phyloP scores from a whole-genome alignment of 2,329 filamentous ascomycete genomes.

The Xylaria sp. region DNA sequence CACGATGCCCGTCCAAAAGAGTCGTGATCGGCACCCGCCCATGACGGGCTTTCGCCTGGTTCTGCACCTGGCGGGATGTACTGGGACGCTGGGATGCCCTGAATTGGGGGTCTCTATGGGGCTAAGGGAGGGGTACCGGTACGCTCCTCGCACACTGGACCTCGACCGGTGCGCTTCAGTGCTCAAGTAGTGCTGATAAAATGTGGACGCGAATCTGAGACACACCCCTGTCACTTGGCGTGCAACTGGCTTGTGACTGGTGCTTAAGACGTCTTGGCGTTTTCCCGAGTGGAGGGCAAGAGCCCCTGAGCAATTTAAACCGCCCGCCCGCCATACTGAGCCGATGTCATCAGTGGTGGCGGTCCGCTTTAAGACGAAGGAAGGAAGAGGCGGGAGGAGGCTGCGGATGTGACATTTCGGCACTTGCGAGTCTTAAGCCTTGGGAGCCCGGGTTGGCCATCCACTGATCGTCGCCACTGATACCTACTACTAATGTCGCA shows the following conservation, averaged over 20 bases:
- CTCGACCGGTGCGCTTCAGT: not conserved
- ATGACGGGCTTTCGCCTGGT: slow-evolving; percentile 44
- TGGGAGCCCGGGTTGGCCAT: slow-evolving; percentile 30
- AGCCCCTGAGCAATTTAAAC: slow-evolving; percentile 48
- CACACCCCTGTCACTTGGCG: slow-evolving; percentile 49
- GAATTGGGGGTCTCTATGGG: slow-evolving; percentile 42
- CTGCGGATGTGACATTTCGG: slow-evolving; percentile 37
- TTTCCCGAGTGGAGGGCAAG: slow-evolving; percentile 41
- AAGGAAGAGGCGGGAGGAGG: slow-evolving; percentile 26
- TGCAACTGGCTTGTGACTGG: slow-evolving; percentile 38
- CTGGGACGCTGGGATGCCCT: slow-evolving; percentile 31
- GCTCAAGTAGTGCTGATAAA: slow-evolving; percentile 10
- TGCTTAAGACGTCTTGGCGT: slow-evolving; percentile 32
- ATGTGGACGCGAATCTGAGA: slow-evolving; percentile 47
- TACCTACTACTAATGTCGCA: not conserved
- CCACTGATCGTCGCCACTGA: slow-evolving; percentile 31
- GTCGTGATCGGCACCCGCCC: slow-evolving; percentile 42
- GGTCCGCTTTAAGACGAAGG: slow-evolving; percentile 20
- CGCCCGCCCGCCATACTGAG: slow-evolving; percentile 32
- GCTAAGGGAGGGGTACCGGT: slow-evolving; percentile 38
- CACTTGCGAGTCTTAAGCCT: slow-evolving; percentile 31
- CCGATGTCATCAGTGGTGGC: slow-evolving; percentile 37
- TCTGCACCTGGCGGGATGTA: slow-evolving; percentile 11
- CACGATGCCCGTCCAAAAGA: slow-evolving; percentile 31
- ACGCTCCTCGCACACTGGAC: slow-evolving; percentile 6